Base-by-base conservation (phyloP, 768 basidiomycete species). In the Mycena filopes region DNA sequence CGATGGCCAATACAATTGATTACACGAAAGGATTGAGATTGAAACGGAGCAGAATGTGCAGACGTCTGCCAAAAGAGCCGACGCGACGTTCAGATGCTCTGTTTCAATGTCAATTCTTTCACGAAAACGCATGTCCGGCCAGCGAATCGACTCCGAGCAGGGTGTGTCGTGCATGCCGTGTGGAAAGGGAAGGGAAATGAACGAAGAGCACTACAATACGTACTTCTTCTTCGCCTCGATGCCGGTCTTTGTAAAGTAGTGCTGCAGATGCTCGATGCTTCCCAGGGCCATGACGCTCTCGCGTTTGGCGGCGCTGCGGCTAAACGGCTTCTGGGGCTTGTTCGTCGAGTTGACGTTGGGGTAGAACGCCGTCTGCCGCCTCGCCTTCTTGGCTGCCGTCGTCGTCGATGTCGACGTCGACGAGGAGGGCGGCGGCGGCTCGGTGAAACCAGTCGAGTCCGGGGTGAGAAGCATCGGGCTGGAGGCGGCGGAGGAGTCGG, bases 241-340 rank as follows among this genome's bases (percentile, higher is more conserved):
- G 2, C 94, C 94, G 0, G 92, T 88, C 84, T 95, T 95, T 10
- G 93, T 94, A 72, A 96, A 98, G 75, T 96, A 96, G 72, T 96
- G 91, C 78, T 98, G 96, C 43, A 98, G 85, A 75, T 98, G 94
- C 74, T 97, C 93, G 70, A 98, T 98, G 74, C 94, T 95, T n/a
- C 96, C 96, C 20, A 98, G 79, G 0, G 94, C 89, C 89, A 96
- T 92, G 21, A 98, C 96, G 71, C 93, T 95, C 76, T 95, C 93
- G 45, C 96, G 87, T 79, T 96, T 97, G 5, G 94, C 94, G 0
- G 96, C 96, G 65, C 92, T 94, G 67, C 92, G 83, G 70, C 92
- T 93, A 83, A 96, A 96, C 2, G 94, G 92, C 69, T 95, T 95
- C 76, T 87, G 82, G 0, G 86, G 87, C 74, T 93, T 94, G 75